phyloP scores from a whole-genome alignment of 495 filamentous ascomycete genomes.

The Neurospora sp. region DNA sequence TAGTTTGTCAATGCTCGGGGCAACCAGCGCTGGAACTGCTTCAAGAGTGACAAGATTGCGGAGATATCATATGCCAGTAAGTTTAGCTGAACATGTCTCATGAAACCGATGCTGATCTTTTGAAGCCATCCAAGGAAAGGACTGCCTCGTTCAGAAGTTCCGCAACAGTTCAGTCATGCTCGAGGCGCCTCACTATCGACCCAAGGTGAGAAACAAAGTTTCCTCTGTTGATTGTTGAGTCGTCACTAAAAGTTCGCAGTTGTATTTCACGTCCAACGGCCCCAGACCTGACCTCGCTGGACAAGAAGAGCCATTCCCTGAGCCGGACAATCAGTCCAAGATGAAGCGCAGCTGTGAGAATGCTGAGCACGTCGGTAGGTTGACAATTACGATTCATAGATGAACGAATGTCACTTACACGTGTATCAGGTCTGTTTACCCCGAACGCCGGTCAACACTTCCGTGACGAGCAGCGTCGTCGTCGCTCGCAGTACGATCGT shows the following conservation, averaged over 20 bases:
- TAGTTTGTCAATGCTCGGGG: constrained; percentile 67
- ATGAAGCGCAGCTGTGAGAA: constrained; percentile 78
- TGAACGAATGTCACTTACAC: not conserved
- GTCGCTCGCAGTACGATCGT: constrained; percentile 67
- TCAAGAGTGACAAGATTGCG: constrained; percentile 73
- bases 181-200: constrained; percentile 68
- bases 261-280: constrained; percentile 40
- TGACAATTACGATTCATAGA: not conserved
- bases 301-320: constrained; percentile 62
- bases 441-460: constrained; percentile 62
- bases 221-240: not conserved
- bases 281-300: constrained; percentile 33
- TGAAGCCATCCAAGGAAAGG: constrained; percentile 79
- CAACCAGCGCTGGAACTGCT: constrained; percentile 71
- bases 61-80: constrained; percentile 90
- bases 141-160: constrained; percentile 86
- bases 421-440: constrained; percentile 53
- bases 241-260: constrained; percentile 24
- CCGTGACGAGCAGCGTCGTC: constrained; percentile 65
- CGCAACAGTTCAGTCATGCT: constrained; percentile 93
- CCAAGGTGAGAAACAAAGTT: constrained; percentile 50
- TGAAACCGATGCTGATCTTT: constrained; percentile 7
- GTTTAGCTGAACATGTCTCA: constrained; percentile 21
- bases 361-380: constrained; percentile 73
- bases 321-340: constrained; percentile 73